phyloP scores from a whole-genome alignment of 805 yeast species.

The Candida sphagnicola region DNA sequence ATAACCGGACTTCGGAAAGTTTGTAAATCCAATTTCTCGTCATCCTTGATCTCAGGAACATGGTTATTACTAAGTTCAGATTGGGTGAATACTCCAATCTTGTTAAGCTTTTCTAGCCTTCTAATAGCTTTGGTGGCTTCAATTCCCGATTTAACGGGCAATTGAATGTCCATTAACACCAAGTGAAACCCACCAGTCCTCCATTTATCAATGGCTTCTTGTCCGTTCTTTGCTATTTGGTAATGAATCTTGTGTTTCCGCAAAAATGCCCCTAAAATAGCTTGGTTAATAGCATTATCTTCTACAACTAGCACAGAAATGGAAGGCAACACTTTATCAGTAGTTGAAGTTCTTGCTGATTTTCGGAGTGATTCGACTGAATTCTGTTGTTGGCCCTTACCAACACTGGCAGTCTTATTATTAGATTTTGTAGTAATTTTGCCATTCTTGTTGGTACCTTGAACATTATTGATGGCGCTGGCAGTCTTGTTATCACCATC shows the following conservation, averaged over 20 bases:
- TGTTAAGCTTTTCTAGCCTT: conserved; percentile 71
- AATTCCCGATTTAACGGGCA: conserved; percentile 93
- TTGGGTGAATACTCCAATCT: conserved; percentile 65
- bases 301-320: conserved; percentile 91
- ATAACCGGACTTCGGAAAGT: conserved; percentile 93
- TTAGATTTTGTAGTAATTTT: neutral
- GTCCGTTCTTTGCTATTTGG: conserved; percentile 87
- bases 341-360: conserved; percentile 16
- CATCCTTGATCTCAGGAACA: conserved; percentile 24
- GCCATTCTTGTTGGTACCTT: neutral
- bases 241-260: conserved; percentile 81
- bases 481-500: neutral
- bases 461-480: neutral
- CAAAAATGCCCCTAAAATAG: conserved; percentile 84
- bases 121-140: conserved; percentile 94
- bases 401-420: neutral
- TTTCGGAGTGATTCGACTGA: conserved; percentile 13
- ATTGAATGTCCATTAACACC: conserved; percentile 94
- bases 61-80: conserved; percentile 21
- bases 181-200: conserved; percentile 90
- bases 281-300: conserved; percentile 92
- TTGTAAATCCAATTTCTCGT: conserved; percentile 55
- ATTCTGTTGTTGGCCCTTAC: neutral
- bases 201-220: conserved; percentile 95
- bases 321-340: conserved; percentile 75